Conservation (phyloP, 352 stramenopile genomes). For the Pythium rhizo-oryzae region DNA sequence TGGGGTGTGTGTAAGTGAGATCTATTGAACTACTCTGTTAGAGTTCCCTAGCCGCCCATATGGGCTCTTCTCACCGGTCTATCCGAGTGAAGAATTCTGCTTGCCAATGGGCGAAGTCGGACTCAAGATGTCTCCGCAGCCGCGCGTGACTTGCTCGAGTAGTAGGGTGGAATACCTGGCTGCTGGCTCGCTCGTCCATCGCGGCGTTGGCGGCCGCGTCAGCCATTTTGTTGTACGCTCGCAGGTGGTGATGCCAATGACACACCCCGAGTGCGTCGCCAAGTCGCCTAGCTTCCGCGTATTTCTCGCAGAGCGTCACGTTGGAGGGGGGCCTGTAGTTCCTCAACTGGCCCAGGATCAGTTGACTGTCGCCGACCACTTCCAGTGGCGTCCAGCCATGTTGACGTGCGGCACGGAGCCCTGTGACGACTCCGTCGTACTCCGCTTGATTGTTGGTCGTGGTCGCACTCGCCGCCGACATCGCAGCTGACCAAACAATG, state of each 20-base stretch:
- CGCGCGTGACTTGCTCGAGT: background rate
- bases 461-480: background rate
- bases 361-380: constrained; percentile 5
- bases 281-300: background rate
- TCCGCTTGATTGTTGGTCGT: constrained; percentile 25
- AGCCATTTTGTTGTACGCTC: background rate
- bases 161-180: background rate
- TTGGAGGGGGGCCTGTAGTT: too few species aligned
- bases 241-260: too few species aligned
- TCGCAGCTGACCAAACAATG: background rate
- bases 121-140: background rate
- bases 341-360: background rate
- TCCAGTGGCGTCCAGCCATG: background rate
- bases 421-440: background rate
- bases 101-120: background rate
- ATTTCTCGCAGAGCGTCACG: background rate
- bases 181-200: background rate
- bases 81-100: too few species aligned
- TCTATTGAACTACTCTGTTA: too few species aligned
- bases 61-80: too few species aligned
- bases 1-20: background rate
- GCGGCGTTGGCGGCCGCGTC: background rate
- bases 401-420: background rate
- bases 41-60: background rate
- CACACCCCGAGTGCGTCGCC: too few species aligned